Conservation (phyloP, 2,329 filamentous ascomycete genomes). For the Ascochyta fabae region DNA sequence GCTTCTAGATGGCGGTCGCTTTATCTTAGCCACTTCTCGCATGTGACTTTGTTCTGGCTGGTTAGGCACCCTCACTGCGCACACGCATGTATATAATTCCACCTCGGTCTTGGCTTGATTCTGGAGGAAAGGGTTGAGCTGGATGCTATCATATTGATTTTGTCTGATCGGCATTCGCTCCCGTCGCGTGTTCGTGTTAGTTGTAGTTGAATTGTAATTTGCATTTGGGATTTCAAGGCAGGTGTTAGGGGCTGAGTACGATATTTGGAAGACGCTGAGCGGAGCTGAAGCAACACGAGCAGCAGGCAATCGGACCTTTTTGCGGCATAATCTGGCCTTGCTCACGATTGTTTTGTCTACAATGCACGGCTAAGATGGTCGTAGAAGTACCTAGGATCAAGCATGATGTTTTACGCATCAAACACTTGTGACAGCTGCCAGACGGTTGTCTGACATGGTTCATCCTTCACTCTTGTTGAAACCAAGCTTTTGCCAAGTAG, state of each 20-base stretch:
- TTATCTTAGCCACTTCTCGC: background rate
- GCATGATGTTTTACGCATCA: background rate
- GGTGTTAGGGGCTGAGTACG: background rate
- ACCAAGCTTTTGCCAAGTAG: conserved; percentile 33
- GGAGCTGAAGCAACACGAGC: conserved; percentile 1
- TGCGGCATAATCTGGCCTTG: background rate
- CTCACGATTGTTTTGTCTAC: background rate
- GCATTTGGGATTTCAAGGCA: background rate
- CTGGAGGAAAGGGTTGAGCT: background rate
- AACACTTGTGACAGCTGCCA: conserved; percentile 7
- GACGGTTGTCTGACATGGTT: background rate
- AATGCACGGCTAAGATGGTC: too few relatives aligned
- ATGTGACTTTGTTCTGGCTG: background rate
- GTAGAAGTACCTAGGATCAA: background rate
- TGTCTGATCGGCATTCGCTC: background rate
- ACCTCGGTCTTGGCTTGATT: conserved; percentile 4
- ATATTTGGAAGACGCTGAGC: conserved; percentile 4
- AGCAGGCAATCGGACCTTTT: conserved; percentile 11
- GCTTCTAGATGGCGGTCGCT: conserved; percentile 58
- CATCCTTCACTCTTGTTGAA: conserved; percentile 2
- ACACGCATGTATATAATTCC: conserved; percentile 26
- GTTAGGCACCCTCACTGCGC: conserved; percentile 4
- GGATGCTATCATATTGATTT: conserved; percentile 5
- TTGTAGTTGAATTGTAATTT: conserved; percentile 4
- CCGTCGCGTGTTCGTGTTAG: background rate